Base-by-base conservation (phyloP, 129 eudicot genomes). In the Centaurea solstitialis region DNA sequence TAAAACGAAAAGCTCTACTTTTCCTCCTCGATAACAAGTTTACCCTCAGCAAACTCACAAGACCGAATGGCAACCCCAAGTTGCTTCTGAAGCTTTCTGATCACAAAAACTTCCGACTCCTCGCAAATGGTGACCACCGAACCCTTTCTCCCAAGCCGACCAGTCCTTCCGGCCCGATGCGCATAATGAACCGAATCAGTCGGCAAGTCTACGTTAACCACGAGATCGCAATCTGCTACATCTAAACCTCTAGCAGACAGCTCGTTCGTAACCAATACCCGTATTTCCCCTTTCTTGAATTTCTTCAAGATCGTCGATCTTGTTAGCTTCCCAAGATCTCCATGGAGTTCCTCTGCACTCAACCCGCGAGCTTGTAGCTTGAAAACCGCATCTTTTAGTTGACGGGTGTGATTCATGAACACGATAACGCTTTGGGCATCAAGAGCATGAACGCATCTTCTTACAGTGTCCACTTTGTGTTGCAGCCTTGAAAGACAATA, bases 231-330 rank as follows among this genome's bases (percentile, higher is more conserved):
- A 67, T 94, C 93, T 15, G 97, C 23, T 3, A 94, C 85, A 89
- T 94, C 98, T 76, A 94, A 89, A 82, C 98, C 98, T 65, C 98
- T 90, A 41, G 98, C 98, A 15, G 97, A 91, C 15, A 94, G 89
- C 87, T 94, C 98, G 24, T 92, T 94, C 0, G 97, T 94, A 79
- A 94, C 86, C 61, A 94, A 82, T 7, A 94, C 90, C 81, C 96
- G 78, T 40, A 92, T 79, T 33, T 92, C 97, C 74, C 98, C 97
- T 47, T 88, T 86, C 87, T 87, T 94, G 75, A 94, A 94, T 21
- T 81, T 94, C 87, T 92, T 94, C 81, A 94, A 69, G 21, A 92
- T 85, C n/a, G 98, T 94, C 23, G 98, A 94, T 67, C 98, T 85
- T 7, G 88, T 64, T 28, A 94, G 97, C 93, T 94, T 94, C 73